Conservation (phyloP, 2,329 filamentous ascomycete genomes). For the Sporothrix protearum region DNA sequence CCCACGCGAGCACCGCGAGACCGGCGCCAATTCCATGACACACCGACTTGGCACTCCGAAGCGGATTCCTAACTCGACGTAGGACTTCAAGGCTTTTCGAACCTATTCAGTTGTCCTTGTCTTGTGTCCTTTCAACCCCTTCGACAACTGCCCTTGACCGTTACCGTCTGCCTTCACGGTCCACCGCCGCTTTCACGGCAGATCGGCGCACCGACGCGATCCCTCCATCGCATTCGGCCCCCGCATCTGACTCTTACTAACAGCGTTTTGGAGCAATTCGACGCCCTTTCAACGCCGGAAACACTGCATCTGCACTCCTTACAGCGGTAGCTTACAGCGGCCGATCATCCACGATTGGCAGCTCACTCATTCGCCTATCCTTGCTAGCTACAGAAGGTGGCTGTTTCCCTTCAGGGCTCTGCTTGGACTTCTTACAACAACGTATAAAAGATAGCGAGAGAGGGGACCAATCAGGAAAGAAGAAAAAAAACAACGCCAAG, state of each 20-base stretch:
- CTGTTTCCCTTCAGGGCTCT: neutral
- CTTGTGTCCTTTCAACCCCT: neutral
- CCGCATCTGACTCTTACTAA: slow-evolving; percentile 14
- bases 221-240: neutral
- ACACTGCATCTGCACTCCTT: neutral
- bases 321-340: neutral
- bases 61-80: too few relatives aligned
- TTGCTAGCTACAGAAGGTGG: neutral
- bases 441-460: neutral
- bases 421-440: neutral
- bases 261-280: neutral
- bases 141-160: neutral
- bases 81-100: neutral
- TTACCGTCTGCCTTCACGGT: neutral
- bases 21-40: neutral
- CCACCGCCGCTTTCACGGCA: neutral
- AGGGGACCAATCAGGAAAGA: neutral
- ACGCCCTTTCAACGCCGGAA: neutral
- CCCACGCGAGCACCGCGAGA: neutral
- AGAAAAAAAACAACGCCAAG: neutral
- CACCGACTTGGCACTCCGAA: neutral
- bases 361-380: neutral
- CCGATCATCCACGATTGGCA: neutral
- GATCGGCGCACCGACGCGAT: neutral
- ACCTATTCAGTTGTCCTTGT: neutral